These are phyloP conservation scores for Russula virescens DNA, from an alignment of 768 basidiomycete genomes.

Conservation along the genomic window DNA sequence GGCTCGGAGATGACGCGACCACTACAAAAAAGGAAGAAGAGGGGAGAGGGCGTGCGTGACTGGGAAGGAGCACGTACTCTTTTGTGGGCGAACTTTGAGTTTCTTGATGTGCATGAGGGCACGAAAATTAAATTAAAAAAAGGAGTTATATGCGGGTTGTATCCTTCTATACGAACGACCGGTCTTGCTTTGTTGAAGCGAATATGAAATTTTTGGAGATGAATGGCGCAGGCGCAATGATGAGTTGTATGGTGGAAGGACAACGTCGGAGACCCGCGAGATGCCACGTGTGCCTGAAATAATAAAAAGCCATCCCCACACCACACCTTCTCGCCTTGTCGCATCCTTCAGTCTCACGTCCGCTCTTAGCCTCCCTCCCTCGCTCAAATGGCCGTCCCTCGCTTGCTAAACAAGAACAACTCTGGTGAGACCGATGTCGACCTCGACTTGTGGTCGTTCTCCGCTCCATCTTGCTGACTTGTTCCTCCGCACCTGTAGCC, in stretches of 20 bases:
- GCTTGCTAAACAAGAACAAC: slow-evolving; percentile 81
- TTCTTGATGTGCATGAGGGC: slow-evolving; percentile 55
- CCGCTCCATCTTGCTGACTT: neutral
- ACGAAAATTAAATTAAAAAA: too few relatives aligned
- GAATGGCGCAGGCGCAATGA: neutral
- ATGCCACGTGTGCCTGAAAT: too few relatives aligned
- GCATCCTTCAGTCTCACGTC: neutral
- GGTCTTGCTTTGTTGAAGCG: neutral
- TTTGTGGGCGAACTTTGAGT: slow-evolving; percentile 73
- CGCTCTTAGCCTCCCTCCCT: neutral
- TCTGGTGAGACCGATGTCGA: slow-evolving; percentile 48
- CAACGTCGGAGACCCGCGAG: too few relatives aligned
- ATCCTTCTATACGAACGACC: too few relatives aligned
- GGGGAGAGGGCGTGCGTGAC: too few relatives aligned
- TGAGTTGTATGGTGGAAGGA: neutral
- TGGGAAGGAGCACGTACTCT: slow-evolving; percentile 42
- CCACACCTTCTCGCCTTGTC: neutral
- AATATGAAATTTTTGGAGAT: neutral
- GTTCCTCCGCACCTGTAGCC: slow-evolving; percentile 40
- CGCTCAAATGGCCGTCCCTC: slow-evolving; percentile 27
- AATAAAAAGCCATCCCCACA: neutral
- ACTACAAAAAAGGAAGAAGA: neutral
- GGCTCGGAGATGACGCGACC: slow-evolving; percentile 1
- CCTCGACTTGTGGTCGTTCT: too few relatives aligned
- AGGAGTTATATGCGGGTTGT: too few relatives aligned